These are phyloP conservation scores for Aspergillus leporis DNA, from an alignment of 495 filamentous ascomycete species.

Conservation along the genomic window DNA sequence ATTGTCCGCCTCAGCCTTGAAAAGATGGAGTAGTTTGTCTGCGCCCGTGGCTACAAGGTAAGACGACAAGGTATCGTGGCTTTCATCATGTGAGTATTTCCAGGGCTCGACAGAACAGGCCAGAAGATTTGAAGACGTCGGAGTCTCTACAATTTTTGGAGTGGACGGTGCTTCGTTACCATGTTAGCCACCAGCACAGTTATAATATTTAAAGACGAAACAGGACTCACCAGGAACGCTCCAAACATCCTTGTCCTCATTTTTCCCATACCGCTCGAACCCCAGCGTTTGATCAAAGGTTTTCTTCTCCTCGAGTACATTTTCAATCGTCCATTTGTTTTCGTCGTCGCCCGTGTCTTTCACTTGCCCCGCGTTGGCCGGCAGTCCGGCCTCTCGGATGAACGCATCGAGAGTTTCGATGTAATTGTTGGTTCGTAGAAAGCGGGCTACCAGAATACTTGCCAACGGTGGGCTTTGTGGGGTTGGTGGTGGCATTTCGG, in stretches of 20 bases:
- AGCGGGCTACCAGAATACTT: slow-evolving; percentile 60
- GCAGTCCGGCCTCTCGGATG: slow-evolving; percentile 60
- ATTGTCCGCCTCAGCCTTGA: slow-evolving; percentile 33
- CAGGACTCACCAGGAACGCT: slow-evolving; percentile 48
- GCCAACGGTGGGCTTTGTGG: slow-evolving; percentile 26
- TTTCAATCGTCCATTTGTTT: slow-evolving; percentile 60
- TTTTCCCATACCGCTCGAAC: slow-evolving; percentile 55
- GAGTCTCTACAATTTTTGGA: slow-evolving; percentile 39
- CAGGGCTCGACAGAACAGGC: slow-evolving; percentile 48
- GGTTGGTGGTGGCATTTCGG: slow-evolving; percentile 12
- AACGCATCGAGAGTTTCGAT: slow-evolving; percentile 60
- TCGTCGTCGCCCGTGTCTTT: slow-evolving; percentile 40
- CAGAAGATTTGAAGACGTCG: slow-evolving; percentile 56
- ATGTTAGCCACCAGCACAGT: background rate
- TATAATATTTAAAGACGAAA: background rate
- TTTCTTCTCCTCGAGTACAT: slow-evolving; percentile 65
- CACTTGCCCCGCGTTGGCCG: slow-evolving; percentile 38
- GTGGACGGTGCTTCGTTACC: slow-evolving; percentile 49
- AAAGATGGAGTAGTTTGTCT: slow-evolving; percentile 51
- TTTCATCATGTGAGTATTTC: slow-evolving; percentile 19
- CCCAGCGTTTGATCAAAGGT: slow-evolving; percentile 56
- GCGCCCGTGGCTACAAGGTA: slow-evolving; percentile 53
- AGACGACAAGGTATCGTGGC: slow-evolving; percentile 9
- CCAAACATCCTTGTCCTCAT: slow-evolving; percentile 43
- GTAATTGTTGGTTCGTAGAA: slow-evolving; percentile 60